Evolutionary conservation across 805 yeast genomes (phyloP), one percentile per base, ranked within the genome.

Genomic region (Pichia membranifaciens): DNA sequence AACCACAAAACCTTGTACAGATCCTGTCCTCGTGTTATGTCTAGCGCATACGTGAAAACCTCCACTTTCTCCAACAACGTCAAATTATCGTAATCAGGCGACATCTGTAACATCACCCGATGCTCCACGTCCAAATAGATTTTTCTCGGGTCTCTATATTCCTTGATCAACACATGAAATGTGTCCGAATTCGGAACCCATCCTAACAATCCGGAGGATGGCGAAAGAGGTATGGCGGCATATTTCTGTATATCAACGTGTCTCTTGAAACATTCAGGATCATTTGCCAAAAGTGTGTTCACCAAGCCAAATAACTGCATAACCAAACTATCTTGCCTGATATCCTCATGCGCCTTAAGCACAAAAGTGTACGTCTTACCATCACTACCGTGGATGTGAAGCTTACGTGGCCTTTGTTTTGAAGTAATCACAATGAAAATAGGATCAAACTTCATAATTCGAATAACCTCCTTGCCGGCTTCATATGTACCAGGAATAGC

Each of bases 151-250:
- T 89, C 97, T 57, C 99, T 79, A 62, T 90, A 89, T 57, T 91
- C 98, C 51, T 89, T 78, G 46, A 93, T 91, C 53, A 93, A 73
- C 6, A 84, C 90, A 65, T 93, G 98, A 78, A 93, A 85, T 0
- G 99, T 93, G 60, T 95, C 99, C 58, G 96, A 84, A 63, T 93
- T 91, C 6, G 96, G 93, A 41, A 93, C 99, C 97, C 98, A 93
- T 1, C 97, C 96, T 38, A 93, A 68, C 43, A 93, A 66, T 52
- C 99, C 99, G n/a, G 96, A 87, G 58, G 87, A 89, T 21, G 99
- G 99, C 2, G 98, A 89, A 40, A 93, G 68, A 8, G 99, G 99
- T 58, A 87, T 91, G 0, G 96, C 97, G 0, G 96, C 84, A 68
- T 80, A 93, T 54, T 82, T 83, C 59, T 89, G 96, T 51, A 93